Conservation (phyloP, 2,329 filamentous ascomycete species). For the Clarireedia hainanense region DNA sequence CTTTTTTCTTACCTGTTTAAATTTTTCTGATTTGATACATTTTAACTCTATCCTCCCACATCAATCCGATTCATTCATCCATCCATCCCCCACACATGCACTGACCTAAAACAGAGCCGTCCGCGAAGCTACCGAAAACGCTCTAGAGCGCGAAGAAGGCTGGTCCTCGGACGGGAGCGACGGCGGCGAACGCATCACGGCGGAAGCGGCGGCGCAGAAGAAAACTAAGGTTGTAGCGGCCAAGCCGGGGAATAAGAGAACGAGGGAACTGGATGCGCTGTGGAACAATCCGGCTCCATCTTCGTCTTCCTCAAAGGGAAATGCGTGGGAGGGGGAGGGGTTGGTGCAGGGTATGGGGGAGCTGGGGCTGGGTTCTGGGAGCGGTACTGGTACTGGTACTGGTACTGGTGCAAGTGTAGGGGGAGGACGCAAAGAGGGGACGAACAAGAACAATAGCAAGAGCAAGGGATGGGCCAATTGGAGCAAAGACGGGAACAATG, state of each 20-base stretch:
- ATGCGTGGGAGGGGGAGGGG: no score
- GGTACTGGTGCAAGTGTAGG: no score
- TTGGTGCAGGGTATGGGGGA: no score
- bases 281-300: background rate
- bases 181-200: conserved; percentile 4
- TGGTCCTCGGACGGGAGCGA: conserved; percentile 9
- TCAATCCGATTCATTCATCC: no score
- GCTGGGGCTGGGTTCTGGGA: no score
- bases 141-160: conserved; percentile 3
- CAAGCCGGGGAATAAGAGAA: background rate
- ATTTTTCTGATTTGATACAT: background rate
- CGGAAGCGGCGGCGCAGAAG: background rate
- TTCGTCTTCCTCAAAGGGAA: background rate
- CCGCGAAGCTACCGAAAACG: conserved; percentile 2
- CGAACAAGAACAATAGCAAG: no score
- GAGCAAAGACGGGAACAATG: no score
- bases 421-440: no score
- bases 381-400: background rate
- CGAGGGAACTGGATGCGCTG: background rate
- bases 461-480: no score
- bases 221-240: background rate
- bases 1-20: background rate
- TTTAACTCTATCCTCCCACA: no score
- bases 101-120: background rate
- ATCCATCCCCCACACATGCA: no score